Evolutionary conservation across 1,284 basidiomycete genomes (phyloP), one percentile per base, ranked within the genome.

Genomic region (Gymnopus androsaceus): DNA sequence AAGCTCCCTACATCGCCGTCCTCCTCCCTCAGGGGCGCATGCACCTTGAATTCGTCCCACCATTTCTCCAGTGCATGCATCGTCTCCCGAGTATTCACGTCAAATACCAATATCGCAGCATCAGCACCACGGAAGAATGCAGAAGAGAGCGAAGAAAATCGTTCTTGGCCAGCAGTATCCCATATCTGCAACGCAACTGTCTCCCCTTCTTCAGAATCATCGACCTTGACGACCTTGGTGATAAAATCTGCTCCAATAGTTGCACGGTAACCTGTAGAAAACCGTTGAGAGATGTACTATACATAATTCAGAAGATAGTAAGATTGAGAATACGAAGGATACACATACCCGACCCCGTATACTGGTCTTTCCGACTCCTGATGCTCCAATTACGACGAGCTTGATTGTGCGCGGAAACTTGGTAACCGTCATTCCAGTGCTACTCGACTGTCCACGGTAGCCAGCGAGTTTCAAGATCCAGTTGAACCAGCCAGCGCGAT

Each of bases 241-340:
- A 91, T 86, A 57, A 93, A 94, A 71, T 94, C 91, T 19, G 88
- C 86, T 14, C 90, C 91, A 50, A 94, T 92, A 2, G 91, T 93
- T 3, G 90, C 87, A 54, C 88, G 77, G 69, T 93, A 93, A 2
- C 83, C 82, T 2, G 80, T 81, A 4, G 86, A 84, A 70, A 92
- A 93, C 27, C 80, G 80, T 41, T 85, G 83, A 27, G 85, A 86
- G 63, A 90, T 84, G 65, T 88, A 92, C 87, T 90, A 47, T 3
- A n/a, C n/a, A n/a, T n/a, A n/a, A n/a, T n/a, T n/a, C n/a, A n/a
- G n/a, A n/a, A n/a, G n/a, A n/a, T n/a, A n/a, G n/a, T n/a, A n/a
- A n/a, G n/a, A n/a, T n/a, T n/a, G n/a, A n/a, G n/a, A n/a, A n/a
- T n/a, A n/a, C 37, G 14, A 31, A 25, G 9, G 40, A 64, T 81